Evolutionary conservation across 139 green algal genomes (phyloP), one percentile per base, ranked within the genome.

Genomic region (Microglena sp.): DNA sequence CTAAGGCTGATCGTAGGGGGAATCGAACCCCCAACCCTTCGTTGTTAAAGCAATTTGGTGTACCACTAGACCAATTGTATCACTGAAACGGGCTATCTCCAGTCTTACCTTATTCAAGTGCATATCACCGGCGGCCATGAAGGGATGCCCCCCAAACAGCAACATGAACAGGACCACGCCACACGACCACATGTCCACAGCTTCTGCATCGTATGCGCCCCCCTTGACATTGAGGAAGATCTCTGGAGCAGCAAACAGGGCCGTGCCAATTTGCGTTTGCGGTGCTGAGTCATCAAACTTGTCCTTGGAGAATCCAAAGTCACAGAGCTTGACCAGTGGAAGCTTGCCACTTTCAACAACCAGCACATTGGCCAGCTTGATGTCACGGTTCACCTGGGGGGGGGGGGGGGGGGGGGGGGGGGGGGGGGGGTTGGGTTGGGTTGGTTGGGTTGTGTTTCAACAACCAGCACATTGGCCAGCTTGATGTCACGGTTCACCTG

Each of bases 311-410:
- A 91, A 93, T 1, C 90, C 90, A 77, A 96, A 96, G 63, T 96
- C 90, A 67, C 90, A 95, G 64, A 96, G 93, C 62, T 98, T 98
- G 18, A 98, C 71, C 7, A 92, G 71, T 5, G 89, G 88, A 7
- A 69, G 45, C 50, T 27, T 35, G 43, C 33, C 61, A 59, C 55
- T 62, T 5, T 62, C 55, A 33, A 62, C 55, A 8, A 62, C 55
- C 8, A 62, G 30, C 58, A 65, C 58, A 31, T 65, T 65, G 34
- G 58, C 58, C 11, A 65, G 58, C 58, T 65, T 65, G 58, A 65
- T 65, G 58, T 65, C 58, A 8, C 58, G 33, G 21, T 65, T 65
- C 5, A 65, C n/a, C n/a, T n/a, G n/a, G n/a, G n/a, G n/a, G n/a
- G n/a, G n/a, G n/a, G n/a, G n/a, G n/a, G n/a, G n/a, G n/a, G n/a